Evolutionary conservation across 768 basidiomycete genomes (phyloP), one percentile per base, ranked within the genome.

Genomic region (Trametes maxima): DNA sequence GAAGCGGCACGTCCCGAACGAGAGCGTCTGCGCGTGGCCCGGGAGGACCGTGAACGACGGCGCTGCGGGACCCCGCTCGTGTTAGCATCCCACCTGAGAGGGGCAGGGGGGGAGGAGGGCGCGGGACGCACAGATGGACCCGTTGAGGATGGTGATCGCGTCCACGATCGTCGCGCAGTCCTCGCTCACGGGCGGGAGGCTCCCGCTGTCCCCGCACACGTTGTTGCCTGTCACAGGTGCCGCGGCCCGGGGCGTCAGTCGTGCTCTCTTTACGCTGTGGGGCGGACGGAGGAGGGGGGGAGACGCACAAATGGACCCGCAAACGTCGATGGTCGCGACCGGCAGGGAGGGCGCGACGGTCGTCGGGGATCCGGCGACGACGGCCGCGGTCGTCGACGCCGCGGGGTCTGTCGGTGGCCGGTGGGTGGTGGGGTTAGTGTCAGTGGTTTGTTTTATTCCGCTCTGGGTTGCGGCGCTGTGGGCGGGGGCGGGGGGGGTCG

Each of bases 1-100:
- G 66, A 63, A 54, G 43, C 65, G 64, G 59, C 69, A 68, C 36
- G 67, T 70, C 33, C 66, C 66, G 57, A 64, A 68, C 17, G 63
- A 57, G 42, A 68, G 66, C 56, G 64, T 58, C 54, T 67, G 49
- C 28, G 58, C 59, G 45, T 57, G 57, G 42, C 33, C 28, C 42
- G 65, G n/a, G 21, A 37, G 33, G 19, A 66, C 62, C 25, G 36
- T 24, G 64, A 69, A 68, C 35, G 57, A 53, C 33, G 65, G 60
- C 42, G 53, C 63, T 64, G 60, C 19, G 8, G 4, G 28, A 8
- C 3, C 19, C 14, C 13, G 3, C 5, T 11, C 35, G 42, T 13
- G 36, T 46, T 13, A 46, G 45, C 21, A 13, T 19, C 45, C 1
- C 19, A 7, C 21, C 13, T 6, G 2, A 2, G 21, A 24, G 14